Evolutionary conservation across 2,329 filamentous ascomycete species (phyloP).

Genomic region (Aureobasidium leucospermi): DNA sequence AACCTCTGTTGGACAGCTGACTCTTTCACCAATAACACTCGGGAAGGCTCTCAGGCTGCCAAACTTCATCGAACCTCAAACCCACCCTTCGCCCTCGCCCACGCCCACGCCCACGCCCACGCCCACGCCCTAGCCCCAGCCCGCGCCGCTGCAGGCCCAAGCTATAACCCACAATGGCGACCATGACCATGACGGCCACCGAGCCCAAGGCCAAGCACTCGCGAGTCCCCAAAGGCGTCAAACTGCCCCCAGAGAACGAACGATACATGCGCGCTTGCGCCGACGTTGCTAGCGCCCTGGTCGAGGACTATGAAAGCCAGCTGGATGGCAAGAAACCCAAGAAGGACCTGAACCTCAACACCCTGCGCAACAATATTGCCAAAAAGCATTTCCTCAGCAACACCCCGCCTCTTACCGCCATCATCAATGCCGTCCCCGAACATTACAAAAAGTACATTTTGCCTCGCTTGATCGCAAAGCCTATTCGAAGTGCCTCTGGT

Average conservation of each 20-base stretch:
- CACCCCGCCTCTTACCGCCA: constrained; percentile 87
- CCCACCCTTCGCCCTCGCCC: too few species aligned
- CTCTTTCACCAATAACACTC: too few species aligned
- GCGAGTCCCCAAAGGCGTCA: constrained; percentile 59
- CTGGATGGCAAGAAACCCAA: constrained; percentile 64
- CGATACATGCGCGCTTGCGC: constrained; percentile 89
- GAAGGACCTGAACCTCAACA: constrained; percentile 89
- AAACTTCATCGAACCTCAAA: too few species aligned
- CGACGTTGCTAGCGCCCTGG: constrained; percentile 87
- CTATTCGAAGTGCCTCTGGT: constrained; percentile 88
- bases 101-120: neutral
- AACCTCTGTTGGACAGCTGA: too few species aligned
- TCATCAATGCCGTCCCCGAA: constrained; percentile 97
- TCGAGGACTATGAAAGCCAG: constrained; percentile 84
- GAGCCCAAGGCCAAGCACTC: constrained; percentile 39
- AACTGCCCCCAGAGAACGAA: constrained; percentile 86
- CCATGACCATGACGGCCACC: constrained; percentile 55
- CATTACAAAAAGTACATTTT: constrained; percentile 99
- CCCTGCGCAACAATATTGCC: constrained; percentile 74
- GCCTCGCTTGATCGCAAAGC: constrained; percentile 92
- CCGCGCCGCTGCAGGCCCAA: neutral
- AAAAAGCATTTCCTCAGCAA: constrained; percentile 87
- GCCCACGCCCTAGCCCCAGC: neutral
- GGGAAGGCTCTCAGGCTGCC: too few species aligned
- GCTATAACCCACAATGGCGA: constrained; percentile 45